Evolutionary conservation across 2,329 filamentous ascomycete species (phyloP).

Genomic region (Sphaerulina musiva): DNA sequence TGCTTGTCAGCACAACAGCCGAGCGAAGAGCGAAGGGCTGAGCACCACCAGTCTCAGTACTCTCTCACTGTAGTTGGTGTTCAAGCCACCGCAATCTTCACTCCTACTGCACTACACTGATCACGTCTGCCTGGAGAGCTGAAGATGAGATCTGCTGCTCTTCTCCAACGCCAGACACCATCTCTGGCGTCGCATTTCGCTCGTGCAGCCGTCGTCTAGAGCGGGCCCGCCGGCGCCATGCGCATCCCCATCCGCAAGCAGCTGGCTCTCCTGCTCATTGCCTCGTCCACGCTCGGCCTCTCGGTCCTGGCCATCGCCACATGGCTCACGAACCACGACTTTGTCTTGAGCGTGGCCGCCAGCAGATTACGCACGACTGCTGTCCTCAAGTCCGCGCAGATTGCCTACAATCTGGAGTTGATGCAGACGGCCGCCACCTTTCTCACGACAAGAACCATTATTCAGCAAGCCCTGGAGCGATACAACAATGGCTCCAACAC

Average conservation of each 20-base stretch:
- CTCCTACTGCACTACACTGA: background rate
- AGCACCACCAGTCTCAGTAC: background rate
- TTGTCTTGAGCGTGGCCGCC: slow-evolving; percentile 52
- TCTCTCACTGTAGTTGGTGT: too few relatives aligned
- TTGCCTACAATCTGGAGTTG: slow-evolving; percentile 70
- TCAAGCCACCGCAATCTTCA: too few relatives aligned
- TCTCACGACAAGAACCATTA: slow-evolving; percentile 57
- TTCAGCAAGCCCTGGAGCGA: slow-evolving; percentile 47
- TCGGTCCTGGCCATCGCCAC: slow-evolving; percentile 76
- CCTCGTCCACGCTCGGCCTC: slow-evolving; percentile 67
- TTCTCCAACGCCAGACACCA: background rate
- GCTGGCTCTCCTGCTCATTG: slow-evolving; percentile 70
- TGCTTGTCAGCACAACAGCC: background rate
- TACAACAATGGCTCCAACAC: slow-evolving; percentile 50
- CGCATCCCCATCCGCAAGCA: slow-evolving; percentile 83
- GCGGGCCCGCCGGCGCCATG: slow-evolving; percentile 46
- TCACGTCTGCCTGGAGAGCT: background rate
- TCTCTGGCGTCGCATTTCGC: background rate
- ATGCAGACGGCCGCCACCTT: slow-evolving; percentile 68
- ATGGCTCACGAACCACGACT: slow-evolving; percentile 54
- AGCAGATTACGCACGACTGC: slow-evolving; percentile 66
- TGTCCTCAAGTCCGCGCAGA: slow-evolving; percentile 79
- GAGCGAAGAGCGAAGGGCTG: background rate
- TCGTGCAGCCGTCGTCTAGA: background rate
- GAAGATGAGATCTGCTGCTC: background rate